Base-by-base conservation (phyloP, 2,329 filamentous ascomycete genomes). In the Pseudogymnoascus sp. region DNA sequence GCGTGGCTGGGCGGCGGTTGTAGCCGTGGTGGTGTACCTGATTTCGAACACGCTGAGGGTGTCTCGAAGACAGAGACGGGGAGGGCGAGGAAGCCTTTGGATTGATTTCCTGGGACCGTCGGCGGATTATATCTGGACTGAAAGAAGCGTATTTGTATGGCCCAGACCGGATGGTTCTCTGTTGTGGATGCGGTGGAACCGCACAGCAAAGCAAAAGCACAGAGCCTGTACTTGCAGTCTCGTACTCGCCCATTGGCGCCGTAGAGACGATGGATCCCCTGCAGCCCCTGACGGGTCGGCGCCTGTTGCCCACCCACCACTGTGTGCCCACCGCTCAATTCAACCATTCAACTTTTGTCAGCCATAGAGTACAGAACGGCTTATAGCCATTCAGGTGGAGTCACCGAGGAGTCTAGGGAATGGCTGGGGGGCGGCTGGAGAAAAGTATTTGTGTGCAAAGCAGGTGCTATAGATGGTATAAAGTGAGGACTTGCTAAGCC, bases 231-330 rank as follows among this genome's bases (percentile, higher is more conserved):
- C 31, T 33, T 53, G 26, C 26, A 53, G 19, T 23, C 26, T 53
- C 46, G 26, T 53, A 53, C 46, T 53, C 46, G 46, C 26, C 46
- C 26, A 53, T 53, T 53, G 46, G 46, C 46, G 46, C 46, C 46
- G 7, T 1, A 17, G n/a, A 53, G 46, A 53, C 6, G 46, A 53
- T 50, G 44, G 44, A 50, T 50, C 44, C 44, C 26, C 26, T 53
- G 46, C 26, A 53, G n/a, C 46, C 46, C 46, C 46, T 53, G 46
- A 53, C 46, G 46, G 46, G 46, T 53, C 46, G 44, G 44, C 44
- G 44, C 44, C 44, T 50, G 44, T 29, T 53, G 46, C 46, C n/a
- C 46, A 53, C 46, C 46, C 46, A 53, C 46, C 46, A 53, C 46
- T 53, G 46, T 53, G 46, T 31, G 46, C 46, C 46, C 46, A 53